Evolutionary conservation across 139 green algal species (phyloP).

Genomic region (Gonium pectorale): DNA sequence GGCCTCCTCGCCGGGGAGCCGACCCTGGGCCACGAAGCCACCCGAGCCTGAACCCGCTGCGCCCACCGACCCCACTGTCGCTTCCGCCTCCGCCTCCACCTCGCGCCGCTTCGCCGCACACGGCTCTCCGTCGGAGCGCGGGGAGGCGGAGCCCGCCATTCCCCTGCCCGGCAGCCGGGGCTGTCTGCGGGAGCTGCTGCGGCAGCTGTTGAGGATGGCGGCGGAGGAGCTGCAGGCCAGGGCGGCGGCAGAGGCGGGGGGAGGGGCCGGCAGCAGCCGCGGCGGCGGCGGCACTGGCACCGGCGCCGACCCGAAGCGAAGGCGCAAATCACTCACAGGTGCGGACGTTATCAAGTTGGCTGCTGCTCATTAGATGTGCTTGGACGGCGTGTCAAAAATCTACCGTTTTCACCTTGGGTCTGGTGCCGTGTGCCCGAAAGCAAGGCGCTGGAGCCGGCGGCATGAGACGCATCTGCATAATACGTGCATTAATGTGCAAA

Average conservation of each 20-base stretch:
- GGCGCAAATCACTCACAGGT: background rate
- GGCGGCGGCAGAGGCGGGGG: background rate
- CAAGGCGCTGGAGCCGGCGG: too few species aligned
- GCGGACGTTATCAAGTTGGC: too few species aligned
- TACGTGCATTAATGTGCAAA: too few species aligned
- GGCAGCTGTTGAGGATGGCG: background rate
- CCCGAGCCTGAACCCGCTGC: too few species aligned
- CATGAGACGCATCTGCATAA: too few species aligned
- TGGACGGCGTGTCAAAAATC: too few species aligned
- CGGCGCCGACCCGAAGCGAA: background rate
- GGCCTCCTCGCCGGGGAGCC: background rate
- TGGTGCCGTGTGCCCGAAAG: too few species aligned
- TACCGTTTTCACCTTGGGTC: too few species aligned
- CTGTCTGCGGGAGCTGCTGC: constrained; percentile 3
- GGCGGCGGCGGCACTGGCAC: background rate
- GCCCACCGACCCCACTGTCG: background rate
- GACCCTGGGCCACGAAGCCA: background rate
- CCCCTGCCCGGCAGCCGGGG: background rate
- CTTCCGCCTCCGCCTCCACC: background rate
- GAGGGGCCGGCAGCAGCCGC: too few species aligned
- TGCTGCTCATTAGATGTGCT: too few species aligned
- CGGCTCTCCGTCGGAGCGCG: background rate
- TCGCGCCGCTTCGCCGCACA: background rate
- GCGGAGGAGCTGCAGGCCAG: background rate
- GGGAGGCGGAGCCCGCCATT: too few species aligned